These are phyloP conservation scores for Leccinum solheimii DNA, from an alignment of 1,284 basidiomycete species.

Conservation along the genomic window DNA sequence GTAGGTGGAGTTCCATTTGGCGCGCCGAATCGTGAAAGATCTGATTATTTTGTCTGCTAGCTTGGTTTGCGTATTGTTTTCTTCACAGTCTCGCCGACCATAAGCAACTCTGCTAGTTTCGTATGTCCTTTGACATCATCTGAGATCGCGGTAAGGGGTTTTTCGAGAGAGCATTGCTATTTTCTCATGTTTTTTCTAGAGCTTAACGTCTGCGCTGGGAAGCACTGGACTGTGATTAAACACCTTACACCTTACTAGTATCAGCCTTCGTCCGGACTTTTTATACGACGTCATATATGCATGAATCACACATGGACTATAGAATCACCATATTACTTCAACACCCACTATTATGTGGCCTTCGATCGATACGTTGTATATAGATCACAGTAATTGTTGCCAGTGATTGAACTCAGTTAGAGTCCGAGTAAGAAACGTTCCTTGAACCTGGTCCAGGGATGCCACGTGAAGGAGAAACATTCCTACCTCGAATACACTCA, in stretches of 20 bases:
- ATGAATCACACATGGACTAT: constrained; percentile 20
- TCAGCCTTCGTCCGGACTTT: constrained; percentile 11
- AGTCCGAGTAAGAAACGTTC: not conserved
- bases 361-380: not conserved
- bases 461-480: constrained; percentile 60
- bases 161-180: not conserved
- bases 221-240: not conserved
- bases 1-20: constrained; percentile 35
- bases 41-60: constrained; percentile 38
- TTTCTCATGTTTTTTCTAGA: constrained; percentile 18
- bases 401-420: not conserved
- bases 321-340: not conserved
- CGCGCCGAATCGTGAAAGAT: not conserved
- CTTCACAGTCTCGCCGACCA: constrained; percentile 66
- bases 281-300: constrained; percentile 8
- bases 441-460: constrained; percentile 26
- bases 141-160: constrained; percentile 26
- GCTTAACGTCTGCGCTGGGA: constrained; percentile 19
- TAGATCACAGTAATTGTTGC: not conserved
- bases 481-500: constrained; percentile 78
- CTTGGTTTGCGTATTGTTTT: constrained; percentile 63
- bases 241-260: not conserved
- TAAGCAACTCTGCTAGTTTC: constrained; percentile 68
- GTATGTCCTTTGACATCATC: constrained; percentile 58
- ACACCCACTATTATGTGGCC: not conserved